Percentiles rank a stretch among this genome's conserved stretches.
Evolutionary conservation across 2,329 filamentous ascomycete genomes (phyloP).

Genomic region (Fonsecaea nubica): DNA sequence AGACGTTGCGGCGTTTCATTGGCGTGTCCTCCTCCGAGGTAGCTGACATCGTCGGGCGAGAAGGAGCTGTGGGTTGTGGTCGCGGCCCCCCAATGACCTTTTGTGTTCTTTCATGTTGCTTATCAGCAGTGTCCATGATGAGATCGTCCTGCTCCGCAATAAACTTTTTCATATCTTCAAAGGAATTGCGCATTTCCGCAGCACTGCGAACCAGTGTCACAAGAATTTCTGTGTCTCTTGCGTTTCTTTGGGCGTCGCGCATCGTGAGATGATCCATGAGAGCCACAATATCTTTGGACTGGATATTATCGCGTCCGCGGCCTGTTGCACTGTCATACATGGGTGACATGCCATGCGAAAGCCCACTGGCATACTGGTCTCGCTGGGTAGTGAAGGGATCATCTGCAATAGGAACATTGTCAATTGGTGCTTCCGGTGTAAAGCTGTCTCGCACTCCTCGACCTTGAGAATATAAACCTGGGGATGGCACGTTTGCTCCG

Average conservation of each 20-base stretch:
- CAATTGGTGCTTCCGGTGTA: slow-evolving; percentile 20
- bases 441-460: slow-evolving; percentile 26
- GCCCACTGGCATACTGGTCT: slow-evolving; percentile 76
- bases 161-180: slow-evolving; percentile 92
- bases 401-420: slow-evolving; percentile 45
- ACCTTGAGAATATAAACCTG: slow-evolving; percentile 32
- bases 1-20: slow-evolving; percentile 89
- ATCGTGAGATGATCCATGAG: slow-evolving; percentile 99
- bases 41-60: slow-evolving; percentile 59
- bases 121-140: slow-evolving; percentile 84
- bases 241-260: slow-evolving; percentile 93
- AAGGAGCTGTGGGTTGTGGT: slow-evolving; percentile 71
- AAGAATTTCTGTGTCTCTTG: slow-evolving; percentile 93
- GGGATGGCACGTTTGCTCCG: slow-evolving; percentile 55
- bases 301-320: slow-evolving; percentile 84
- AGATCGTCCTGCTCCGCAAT: slow-evolving; percentile 88
- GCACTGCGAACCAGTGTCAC: slow-evolving; percentile 92
- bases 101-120: slow-evolving; percentile 85
- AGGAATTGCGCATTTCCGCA: slow-evolving; percentile 94
- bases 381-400: slow-evolving; percentile 71
- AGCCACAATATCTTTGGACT: slow-evolving; percentile 95
- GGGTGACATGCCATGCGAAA: slow-evolving; percentile 93
- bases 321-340: slow-evolving; percentile 90
- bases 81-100: slow-evolving; percentile 84
- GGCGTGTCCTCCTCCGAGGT: slow-evolving; percentile 65